Conservation (phyloP, 2,329 filamentous ascomycete species). For the Calonectria leucothoes region DNA sequence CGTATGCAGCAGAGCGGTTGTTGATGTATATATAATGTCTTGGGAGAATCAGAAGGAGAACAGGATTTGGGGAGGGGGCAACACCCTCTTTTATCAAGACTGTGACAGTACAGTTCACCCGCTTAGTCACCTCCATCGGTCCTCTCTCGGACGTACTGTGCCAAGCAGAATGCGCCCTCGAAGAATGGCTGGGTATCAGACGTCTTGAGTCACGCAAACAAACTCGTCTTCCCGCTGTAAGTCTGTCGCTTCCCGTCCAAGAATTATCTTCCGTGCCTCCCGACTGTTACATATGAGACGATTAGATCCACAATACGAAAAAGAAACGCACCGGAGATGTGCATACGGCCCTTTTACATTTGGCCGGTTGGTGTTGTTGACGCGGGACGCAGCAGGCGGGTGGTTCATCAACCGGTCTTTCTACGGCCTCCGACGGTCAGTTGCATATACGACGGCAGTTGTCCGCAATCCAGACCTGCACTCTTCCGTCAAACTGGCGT, state of each 20-base stretch:
- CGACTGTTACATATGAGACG: background rate
- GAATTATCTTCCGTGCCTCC: background rate
- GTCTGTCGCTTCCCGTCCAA: background rate
- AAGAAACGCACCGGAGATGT: background rate
- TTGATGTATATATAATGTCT: background rate
- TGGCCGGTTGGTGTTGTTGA: background rate
- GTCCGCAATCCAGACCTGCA: background rate
- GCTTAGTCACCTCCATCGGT: background rate
- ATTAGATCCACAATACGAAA: background rate
- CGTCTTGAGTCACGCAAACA: background rate
- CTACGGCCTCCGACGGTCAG: background rate
- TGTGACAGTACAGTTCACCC: background rate
- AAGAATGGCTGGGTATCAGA: background rate
- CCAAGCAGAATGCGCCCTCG: background rate
- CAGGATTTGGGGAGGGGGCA: background rate
- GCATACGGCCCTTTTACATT: background rate
- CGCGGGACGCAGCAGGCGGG: background rate
- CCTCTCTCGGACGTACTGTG: too few species aligned
- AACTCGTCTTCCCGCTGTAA: background rate
- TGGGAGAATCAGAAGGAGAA: background rate
- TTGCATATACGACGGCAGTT: background rate
- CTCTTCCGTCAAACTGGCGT: background rate
- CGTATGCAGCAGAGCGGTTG: background rate
- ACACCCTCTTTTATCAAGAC: background rate
- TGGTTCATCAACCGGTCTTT: too few species aligned